phyloP scores from a whole-genome alignment of 2,329 filamentous ascomycete species.

The Elsinoe arachidis region DNA sequence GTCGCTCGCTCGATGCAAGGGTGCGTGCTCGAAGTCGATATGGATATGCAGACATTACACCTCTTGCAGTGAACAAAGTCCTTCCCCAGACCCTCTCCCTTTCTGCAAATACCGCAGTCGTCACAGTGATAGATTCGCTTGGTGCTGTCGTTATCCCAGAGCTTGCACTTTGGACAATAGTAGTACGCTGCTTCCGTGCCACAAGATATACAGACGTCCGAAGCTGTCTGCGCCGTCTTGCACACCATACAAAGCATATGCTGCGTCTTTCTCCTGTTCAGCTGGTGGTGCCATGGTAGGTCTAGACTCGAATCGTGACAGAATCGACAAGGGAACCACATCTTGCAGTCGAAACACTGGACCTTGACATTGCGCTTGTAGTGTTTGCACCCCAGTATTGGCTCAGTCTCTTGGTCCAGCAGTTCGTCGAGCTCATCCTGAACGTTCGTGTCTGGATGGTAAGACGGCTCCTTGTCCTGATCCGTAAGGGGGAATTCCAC shows the following conservation, averaged over 20 bases:
- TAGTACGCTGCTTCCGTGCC: constrained; percentile 73
- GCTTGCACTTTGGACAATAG: constrained; percentile 88
- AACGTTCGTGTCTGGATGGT: constrained; percentile 24
- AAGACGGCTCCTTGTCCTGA: constrained; percentile 27
- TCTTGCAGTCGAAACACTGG: constrained; percentile 80
- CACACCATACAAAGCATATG: constrained; percentile 99
- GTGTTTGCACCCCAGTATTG: constrained; percentile 71
- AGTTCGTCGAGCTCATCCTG: constrained; percentile 30
- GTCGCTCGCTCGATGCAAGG: constrained; percentile 91
- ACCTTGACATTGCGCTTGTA: constrained; percentile 95
- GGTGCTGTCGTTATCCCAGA: constrained; percentile 88
- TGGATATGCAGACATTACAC: constrained; percentile 90
- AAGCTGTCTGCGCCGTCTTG: constrained; percentile 70
- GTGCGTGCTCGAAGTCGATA: constrained; percentile 74
- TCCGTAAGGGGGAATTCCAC: constrained; percentile 25
- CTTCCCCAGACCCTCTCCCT: constrained; percentile 84
- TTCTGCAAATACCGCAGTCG: constrained; percentile 91
- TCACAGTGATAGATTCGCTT: constrained; percentile 94
- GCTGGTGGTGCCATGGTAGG: constrained; percentile 33
- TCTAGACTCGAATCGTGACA: constrained; percentile 85
- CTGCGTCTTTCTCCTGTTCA: constrained; percentile 75
- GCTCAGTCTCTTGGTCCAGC: constrained; percentile 36
- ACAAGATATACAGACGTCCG: constrained; percentile 69
- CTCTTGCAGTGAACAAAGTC: constrained; percentile 99
- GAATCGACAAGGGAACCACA: constrained; percentile 91